These are phyloP conservation scores for Typha latifolia DNA, from an alignment of 176 grass and related monocot species.

Conservation along the genomic window DNA sequence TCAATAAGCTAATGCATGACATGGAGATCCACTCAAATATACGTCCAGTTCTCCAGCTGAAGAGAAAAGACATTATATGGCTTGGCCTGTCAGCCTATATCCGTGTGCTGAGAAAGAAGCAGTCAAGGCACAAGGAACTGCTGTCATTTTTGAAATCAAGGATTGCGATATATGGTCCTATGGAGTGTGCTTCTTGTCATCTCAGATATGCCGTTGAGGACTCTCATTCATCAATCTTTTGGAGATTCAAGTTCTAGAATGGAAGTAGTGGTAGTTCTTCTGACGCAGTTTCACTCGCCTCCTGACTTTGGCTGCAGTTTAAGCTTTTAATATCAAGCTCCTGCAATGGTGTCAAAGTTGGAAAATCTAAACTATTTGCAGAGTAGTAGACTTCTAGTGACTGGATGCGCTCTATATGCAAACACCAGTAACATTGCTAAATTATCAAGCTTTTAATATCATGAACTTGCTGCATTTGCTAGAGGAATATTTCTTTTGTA, in stretches of 20 bases:
- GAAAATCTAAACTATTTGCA: too few relatives aligned
- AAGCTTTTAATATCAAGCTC: too few relatives aligned
- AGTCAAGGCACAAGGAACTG: constrained; percentile 55
- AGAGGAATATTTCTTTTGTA: too few relatives aligned
- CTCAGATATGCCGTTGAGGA: constrained; percentile 66
- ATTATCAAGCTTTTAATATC: too few relatives aligned
- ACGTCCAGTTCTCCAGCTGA: constrained; percentile 36
- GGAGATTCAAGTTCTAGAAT: constrained; percentile 69
- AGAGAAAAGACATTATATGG: constrained; percentile 54
- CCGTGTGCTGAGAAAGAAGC: constrained; percentile 61
- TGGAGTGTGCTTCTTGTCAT: constrained; percentile 18
- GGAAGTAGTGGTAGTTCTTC: neutral
- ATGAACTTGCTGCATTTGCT: too few relatives aligned
- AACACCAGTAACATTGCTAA: too few relatives aligned
- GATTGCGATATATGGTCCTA: constrained; percentile 19
- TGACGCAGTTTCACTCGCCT: neutral
- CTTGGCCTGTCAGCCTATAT: constrained; percentile 59
- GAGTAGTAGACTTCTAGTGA: too few relatives aligned
- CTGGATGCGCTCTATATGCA: too few relatives aligned
- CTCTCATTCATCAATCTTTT: constrained; percentile 74
- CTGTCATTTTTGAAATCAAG: constrained; percentile 41
- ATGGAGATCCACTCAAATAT: constrained; percentile 29
- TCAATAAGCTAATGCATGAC: constrained; percentile 33
- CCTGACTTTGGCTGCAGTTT: too few relatives aligned
- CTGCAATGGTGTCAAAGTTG: too few relatives aligned